These are phyloP conservation scores for Pharnaceum exiguum DNA, from an alignment of 148 eudicot genomes.

Conservation along the genomic window DNA sequence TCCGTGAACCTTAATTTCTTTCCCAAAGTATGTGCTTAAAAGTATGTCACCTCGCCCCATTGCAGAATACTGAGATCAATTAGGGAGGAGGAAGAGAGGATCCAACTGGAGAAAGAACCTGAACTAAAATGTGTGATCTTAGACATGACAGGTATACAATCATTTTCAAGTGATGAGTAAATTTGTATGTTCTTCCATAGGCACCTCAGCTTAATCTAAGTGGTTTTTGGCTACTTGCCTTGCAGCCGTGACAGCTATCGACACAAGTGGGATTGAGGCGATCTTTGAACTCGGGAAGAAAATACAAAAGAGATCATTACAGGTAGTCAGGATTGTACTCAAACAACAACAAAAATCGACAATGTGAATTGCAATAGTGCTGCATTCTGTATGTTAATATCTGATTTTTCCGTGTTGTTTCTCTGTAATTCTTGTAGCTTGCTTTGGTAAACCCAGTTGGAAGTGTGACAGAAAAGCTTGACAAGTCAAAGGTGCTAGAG, in stretches of 20 bases:
- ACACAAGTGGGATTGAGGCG: conserved; percentile 81
- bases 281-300: conserved; percentile 58
- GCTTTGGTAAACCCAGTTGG: conserved; percentile 76
- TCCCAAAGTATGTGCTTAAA: not conserved
- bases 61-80: conserved; percentile 83
- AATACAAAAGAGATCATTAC: conserved; percentile 56
- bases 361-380: no score
- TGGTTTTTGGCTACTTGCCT: not conserved
- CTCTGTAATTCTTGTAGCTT: conserved; percentile 26
- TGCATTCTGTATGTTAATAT: not conserved
- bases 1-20: not conserved
- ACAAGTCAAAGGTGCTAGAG: conserved; percentile 56
- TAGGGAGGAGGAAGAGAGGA: conserved; percentile 82
- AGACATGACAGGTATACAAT: conserved; percentile 95
- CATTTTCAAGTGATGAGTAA: not conserved
- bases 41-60: not conserved
- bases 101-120: conserved; percentile 32
- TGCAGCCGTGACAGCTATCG: conserved; percentile 89
- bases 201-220: not conserved
- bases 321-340: conserved; percentile 25
- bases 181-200: not conserved
- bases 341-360: no score
- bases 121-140: conserved; percentile 56
- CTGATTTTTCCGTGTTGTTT: not conserved
- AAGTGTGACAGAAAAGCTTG: conserved; percentile 81